These are phyloP conservation scores for Pleoardoris graminearum DNA, from an alignment of 2,329 filamentous ascomycete species.

Conservation along the genomic window DNA sequence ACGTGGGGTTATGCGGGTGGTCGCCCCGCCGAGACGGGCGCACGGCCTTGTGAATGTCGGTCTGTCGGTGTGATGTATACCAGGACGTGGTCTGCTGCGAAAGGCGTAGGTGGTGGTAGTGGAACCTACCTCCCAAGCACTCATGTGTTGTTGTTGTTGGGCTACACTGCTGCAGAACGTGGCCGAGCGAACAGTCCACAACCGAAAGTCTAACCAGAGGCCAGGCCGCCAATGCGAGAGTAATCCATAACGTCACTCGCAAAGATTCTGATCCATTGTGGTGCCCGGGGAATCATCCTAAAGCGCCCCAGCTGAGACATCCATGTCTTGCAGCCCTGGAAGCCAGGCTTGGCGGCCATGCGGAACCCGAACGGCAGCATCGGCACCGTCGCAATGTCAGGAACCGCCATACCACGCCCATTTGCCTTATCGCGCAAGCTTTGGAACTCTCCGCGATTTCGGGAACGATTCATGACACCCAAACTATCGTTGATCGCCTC, in stretches of 20 bases:
- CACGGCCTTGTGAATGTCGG: slow-evolving; percentile 8
- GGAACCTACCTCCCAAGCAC: neutral
- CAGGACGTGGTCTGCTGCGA: neutral
- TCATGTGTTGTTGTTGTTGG: neutral
- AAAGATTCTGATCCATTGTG: no score
- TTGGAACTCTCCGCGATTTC: neutral
- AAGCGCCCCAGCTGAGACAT: neutral
- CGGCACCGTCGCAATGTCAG: slow-evolving; percentile 6
- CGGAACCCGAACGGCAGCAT: slow-evolving; percentile 7
- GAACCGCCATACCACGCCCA: neutral
- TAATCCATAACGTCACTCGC: no score
- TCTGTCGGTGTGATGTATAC: neutral
- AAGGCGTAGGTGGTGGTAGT: no score
- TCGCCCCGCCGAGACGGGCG: neutral
- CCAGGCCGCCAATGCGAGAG: neutral
- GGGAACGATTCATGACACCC: slow-evolving; percentile 7
- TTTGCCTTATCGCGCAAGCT: neutral
- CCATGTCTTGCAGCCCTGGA: neutral
- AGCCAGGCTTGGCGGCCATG: slow-evolving; percentile 12
- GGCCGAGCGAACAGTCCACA: neutral
- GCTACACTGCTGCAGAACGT: neutral
- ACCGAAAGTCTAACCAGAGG: neutral
- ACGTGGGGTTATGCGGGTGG: slow-evolving; percentile 16
- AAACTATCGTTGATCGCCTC: neutral
- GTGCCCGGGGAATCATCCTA: neutral